Evolutionary conservation across 2,329 filamentous ascomycete species (phyloP), one percentile per base, ranked within the genome.

Genomic region (Sclerotinia nivalis): DNA sequence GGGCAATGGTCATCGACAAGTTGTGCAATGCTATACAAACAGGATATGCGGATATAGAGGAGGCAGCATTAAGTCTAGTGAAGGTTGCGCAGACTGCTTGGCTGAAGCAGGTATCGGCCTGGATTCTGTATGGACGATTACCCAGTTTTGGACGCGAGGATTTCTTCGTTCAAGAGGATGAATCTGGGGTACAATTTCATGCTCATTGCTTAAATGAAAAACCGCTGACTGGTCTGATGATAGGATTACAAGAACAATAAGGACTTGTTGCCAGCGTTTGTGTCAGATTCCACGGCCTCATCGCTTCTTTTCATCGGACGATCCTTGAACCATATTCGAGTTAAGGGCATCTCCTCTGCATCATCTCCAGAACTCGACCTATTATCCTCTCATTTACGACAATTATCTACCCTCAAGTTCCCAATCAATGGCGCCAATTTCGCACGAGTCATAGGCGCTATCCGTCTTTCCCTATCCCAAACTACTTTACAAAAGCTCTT

Each of bases 271-370:
- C 96, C 96, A 0, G 88, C 88, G 18, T 97, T 97, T 77, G 92
- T 97, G 9, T 89, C 89, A 0, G 79, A 86, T 0, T 82, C 89
- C 6, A 92, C 93, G 1, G 93, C 93, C 10, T 85, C 87, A 4
- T 97, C 94, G 0, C 93, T 98, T 79, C 83, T 97, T 7, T 97
- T 97, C 77, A 91, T 97, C 72, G 96, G 96, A 15, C 92, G 91
- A 73, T 96, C 93, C 0, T 83, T 98, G 60, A 93, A 96, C 75
- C 92, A 97, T 74, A 91, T 97, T 68, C 86, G 91, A 64, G 84
- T 86, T 22, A 84, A 83, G 74, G 83, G 83, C 69, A 83, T 77
- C 37, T 80, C 60, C 9, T 75, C 70, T 80, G 81, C 20, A 78
- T 82, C 66, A 73, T 83, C 76, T 28, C 80, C 82, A 47, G 87